Evolutionary conservation across 257 asterid species (phyloP).

Genomic region (Solanum raphanifolium): DNA sequence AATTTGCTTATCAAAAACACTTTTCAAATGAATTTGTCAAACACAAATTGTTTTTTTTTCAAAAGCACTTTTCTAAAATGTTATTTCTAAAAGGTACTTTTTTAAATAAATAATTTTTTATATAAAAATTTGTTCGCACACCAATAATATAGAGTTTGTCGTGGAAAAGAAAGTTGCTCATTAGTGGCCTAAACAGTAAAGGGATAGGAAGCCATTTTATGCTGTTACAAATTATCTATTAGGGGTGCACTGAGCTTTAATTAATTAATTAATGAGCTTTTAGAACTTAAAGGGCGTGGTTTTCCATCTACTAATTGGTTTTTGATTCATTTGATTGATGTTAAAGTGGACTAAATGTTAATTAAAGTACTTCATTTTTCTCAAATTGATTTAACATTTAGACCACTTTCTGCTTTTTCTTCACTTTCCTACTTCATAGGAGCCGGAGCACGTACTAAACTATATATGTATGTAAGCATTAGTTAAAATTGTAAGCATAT

Average conservation of each 20-base stretch:
- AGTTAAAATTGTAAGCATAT: background rate
- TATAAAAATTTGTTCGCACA: background rate
- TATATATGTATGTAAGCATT: background rate
- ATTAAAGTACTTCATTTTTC: background rate
- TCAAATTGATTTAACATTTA: background rate
- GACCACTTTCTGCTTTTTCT: background rate
- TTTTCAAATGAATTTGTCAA: no score
- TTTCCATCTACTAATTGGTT: background rate
- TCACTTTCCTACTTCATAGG: background rate
- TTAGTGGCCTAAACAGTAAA: background rate
- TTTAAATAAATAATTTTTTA: no score
- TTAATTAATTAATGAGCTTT: background rate
- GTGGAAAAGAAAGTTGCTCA: background rate
- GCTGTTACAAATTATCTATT: background rate
- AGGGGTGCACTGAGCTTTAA: background rate
- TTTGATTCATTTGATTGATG: background rate
- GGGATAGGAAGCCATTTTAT: background rate
- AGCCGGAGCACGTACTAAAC: background rate
- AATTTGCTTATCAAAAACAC: no score
- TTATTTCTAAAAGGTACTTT: no score
- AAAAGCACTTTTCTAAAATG: no score
- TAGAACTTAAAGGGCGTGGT: background rate
- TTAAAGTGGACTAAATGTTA: background rate
- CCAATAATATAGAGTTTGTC: background rate
- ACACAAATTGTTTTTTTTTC: no score